These are phyloP conservation scores for Blakeslea trispora DNA, from an alignment of 371 early-diverging fungal genomes.

Conservation along the genomic window DNA sequence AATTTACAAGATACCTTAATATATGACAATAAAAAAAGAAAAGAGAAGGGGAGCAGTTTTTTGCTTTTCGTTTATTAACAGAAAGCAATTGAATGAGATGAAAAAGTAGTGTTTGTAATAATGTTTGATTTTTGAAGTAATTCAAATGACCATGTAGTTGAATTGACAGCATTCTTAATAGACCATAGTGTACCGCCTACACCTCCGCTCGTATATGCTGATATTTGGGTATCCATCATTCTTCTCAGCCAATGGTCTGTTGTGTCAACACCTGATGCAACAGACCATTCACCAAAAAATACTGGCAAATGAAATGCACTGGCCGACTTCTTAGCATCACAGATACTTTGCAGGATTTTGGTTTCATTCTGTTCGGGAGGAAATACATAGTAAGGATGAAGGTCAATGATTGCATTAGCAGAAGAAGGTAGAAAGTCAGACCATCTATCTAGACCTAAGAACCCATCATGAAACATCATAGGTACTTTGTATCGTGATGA, in stretches of 20 bases:
- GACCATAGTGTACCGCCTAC: constrained; percentile 24
- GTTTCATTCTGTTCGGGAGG: constrained; percentile 8
- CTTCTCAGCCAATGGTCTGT: constrained; percentile 9
- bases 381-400: constrained; percentile 31
- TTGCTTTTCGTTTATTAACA: background rate
- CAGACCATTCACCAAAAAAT: constrained; percentile 27
- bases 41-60: too few species aligned
- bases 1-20: too few species aligned
- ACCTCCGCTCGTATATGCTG: constrained; percentile 10
- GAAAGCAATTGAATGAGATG: constrained; percentile 4
- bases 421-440: constrained; percentile 22
- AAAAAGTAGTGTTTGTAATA: constrained; percentile 19
- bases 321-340: constrained; percentile 4
- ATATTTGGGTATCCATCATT: constrained; percentile 10
- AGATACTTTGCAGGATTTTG: constrained; percentile 18
- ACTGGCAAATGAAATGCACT: constrained; percentile 25
- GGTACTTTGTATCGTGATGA: constrained; percentile 23
- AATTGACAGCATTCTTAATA: constrained; percentile 24
- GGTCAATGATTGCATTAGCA: constrained; percentile 28
- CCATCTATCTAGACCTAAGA: constrained; percentile 19
- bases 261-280: constrained; percentile 12
- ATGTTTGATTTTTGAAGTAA: constrained; percentile 11
- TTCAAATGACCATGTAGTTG: constrained; percentile 25
- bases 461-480: constrained; percentile 32
- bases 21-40: too few species aligned